Percentiles rank a stretch among this genome's conserved stretches.
phyloP scores from a whole-genome alignment of 2,329 filamentous ascomycete genomes.

The Alternaria rosae region DNA sequence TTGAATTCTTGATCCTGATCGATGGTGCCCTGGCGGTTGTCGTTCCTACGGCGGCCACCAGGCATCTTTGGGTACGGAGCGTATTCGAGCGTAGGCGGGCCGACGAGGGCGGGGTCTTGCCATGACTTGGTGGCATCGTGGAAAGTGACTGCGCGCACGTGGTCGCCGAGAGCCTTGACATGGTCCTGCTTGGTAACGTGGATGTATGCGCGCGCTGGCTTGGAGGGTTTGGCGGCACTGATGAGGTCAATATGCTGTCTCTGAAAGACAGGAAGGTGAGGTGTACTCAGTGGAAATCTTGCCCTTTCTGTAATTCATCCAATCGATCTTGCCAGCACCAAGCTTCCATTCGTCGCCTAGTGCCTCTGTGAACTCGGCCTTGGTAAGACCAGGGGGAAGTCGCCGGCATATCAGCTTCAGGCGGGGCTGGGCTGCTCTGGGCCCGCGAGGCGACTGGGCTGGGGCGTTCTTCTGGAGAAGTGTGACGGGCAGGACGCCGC shows the following conservation, averaged over 20 bases:
- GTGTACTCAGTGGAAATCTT: conserved; percentile 86
- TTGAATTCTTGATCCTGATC: conserved; percentile 97
- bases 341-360: conserved; percentile 82
- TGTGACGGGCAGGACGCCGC: conserved; percentile 50
- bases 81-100: conserved; percentile 81
- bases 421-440: conserved; percentile 63
- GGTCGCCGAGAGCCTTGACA: conserved; percentile 71
- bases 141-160: conserved; percentile 74
- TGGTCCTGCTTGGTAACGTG: conserved; percentile 77
- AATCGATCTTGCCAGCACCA: conserved; percentile 84
- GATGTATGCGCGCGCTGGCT: conserved; percentile 80
- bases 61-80: conserved; percentile 85
- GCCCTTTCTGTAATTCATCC: conserved; percentile 74
- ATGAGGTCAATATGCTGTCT: background rate
- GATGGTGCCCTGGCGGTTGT: conserved; percentile 90
- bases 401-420: conserved; percentile 86
- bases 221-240: conserved; percentile 76
- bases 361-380: conserved; percentile 74
- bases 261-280: background rate
- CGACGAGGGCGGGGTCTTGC: conserved; percentile 74
- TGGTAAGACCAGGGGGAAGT: conserved; percentile 84
- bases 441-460: conserved; percentile 40
- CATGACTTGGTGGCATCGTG: conserved; percentile 82
- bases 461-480: conserved; percentile 48
- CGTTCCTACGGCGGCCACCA: conserved; percentile 74